phyloP scores from a whole-genome alignment of 805 yeast species.

The Schizosaccharomyces cryophilus region DNA sequence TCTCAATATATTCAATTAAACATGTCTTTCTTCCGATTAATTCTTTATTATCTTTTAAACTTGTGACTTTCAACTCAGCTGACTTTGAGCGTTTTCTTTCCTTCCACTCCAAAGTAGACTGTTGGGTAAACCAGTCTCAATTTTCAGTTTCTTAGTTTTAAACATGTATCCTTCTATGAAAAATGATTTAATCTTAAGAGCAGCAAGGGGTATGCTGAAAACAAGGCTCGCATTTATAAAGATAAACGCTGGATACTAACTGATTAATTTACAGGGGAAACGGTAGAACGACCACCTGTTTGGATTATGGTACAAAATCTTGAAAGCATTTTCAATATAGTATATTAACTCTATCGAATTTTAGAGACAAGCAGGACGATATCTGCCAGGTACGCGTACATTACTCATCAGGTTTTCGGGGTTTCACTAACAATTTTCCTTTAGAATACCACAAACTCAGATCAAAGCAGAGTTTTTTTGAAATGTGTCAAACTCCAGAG shows the following conservation, averaged over 20 bases:
- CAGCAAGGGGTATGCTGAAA: conserved; percentile 42
- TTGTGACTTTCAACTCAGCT: too few relatives aligned
- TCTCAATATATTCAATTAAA: too few relatives aligned
- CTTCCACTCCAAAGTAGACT: too few relatives aligned
- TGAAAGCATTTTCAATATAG: background rate
- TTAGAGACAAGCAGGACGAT: conserved; percentile 79
- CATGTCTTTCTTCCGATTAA: too few relatives aligned
- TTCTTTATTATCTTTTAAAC: too few relatives aligned
- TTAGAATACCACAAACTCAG: conserved; percentile 61
- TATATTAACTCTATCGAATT: background rate
- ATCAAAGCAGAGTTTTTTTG: conserved; percentile 68
- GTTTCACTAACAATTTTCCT: conserved; percentile 25
- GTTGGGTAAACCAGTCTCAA: too few relatives aligned
- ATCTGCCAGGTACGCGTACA: conserved; percentile 20
- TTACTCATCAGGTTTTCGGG: conserved; percentile 12
- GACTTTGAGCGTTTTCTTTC: too few relatives aligned
- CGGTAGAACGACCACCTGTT: conserved; percentile 87
- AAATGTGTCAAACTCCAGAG: conserved; percentile 85
- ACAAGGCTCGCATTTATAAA: background rate
- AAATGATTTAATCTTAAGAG: conserved; percentile 76
- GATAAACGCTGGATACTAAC: background rate
- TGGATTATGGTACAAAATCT: conserved; percentile 46
- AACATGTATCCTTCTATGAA: conserved; percentile 32
- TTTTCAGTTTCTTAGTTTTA: background rate
- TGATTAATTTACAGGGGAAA: conserved; percentile 25